Evolutionary conservation across 2,329 filamentous ascomycete species (phyloP).

Genomic region (Aspergillus transmontanensis): DNA sequence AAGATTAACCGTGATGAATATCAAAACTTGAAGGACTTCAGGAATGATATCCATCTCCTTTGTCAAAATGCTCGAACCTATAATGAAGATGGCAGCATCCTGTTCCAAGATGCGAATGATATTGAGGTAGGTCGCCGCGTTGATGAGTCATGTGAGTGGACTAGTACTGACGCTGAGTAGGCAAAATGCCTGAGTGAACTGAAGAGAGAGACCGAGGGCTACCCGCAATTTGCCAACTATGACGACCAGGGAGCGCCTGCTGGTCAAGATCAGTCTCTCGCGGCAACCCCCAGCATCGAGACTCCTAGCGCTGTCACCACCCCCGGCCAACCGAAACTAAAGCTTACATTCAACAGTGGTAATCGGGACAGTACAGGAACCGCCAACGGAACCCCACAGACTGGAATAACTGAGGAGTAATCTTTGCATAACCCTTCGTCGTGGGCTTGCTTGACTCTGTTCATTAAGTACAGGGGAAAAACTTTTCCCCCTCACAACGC

Average conservation of each 20-base stretch:
- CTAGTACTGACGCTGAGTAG: constrained; percentile 29
- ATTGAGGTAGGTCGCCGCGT: constrained; percentile 72
- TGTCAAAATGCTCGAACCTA: constrained; percentile 92
- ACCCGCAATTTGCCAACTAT: constrained; percentile 60
- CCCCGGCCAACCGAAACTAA: constrained; percentile 65
- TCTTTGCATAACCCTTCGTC: constrained; percentile 13
- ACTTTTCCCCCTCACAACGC: not conserved
- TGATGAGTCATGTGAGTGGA: constrained; percentile 6
- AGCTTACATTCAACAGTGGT: constrained; percentile 61
- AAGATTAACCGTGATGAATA: constrained; percentile 98
- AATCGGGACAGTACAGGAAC: constrained; percentile 38
- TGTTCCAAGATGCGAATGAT: constrained; percentile 88
- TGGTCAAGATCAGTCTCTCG: constrained; percentile 55
- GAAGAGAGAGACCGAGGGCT: constrained; percentile 55
- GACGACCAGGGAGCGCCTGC: constrained; percentile 52
- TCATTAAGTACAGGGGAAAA: not conserved
- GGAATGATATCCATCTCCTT: constrained; percentile 78
- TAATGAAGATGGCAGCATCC: constrained; percentile 91
- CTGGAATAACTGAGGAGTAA: constrained; percentile 21
- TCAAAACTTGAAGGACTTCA: constrained; percentile 75
- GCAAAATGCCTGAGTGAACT: constrained; percentile 56
- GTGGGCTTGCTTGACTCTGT: constrained; percentile 12
- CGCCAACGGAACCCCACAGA: constrained; percentile 29
- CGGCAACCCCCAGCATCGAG: constrained; percentile 49
- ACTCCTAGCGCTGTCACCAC: constrained; percentile 66